Conservation (phyloP, 2,329 filamentous ascomycete species). For the Trichoderma breve region DNA sequence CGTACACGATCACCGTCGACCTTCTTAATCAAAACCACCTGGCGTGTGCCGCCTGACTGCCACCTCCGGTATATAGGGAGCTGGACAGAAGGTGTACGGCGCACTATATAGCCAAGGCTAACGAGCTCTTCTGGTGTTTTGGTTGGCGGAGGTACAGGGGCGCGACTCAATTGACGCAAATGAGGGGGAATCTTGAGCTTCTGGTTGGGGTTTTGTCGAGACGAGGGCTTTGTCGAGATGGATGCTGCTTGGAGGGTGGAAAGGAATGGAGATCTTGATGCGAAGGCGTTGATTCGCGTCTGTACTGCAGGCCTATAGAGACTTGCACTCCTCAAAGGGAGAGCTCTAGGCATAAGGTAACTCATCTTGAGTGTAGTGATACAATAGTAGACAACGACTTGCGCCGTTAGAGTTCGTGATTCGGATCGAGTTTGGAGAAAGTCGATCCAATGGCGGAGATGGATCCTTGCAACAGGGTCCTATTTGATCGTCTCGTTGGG, state of each 20-base stretch:
- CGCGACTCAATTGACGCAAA: conserved; percentile 27
- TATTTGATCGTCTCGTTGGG: background rate
- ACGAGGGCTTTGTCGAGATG: conserved; percentile 28
- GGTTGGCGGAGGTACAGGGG: conserved; percentile 31
- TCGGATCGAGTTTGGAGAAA: background rate
- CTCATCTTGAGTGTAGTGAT: conserved; percentile 27
- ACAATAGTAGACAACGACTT: background rate
- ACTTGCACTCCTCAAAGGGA: conserved; percentile 25
- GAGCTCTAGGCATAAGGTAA: conserved; percentile 26
- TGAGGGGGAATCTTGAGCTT: conserved; percentile 30
- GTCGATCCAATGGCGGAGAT: background rate
- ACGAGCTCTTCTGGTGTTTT: conserved; percentile 33
- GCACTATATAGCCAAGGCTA: conserved; percentile 62
- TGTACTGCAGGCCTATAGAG: conserved; percentile 17
- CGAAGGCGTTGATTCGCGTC: conserved; percentile 1
- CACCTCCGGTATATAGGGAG: conserved; percentile 73
- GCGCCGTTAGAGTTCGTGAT: conserved; percentile 1
- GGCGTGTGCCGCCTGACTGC: conserved; percentile 74
- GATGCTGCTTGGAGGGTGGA: conserved; percentile 23
- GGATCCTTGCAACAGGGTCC: background rate
- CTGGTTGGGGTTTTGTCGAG: conserved; percentile 28
- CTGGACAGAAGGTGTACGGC: conserved; percentile 67
- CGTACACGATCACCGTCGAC: conserved; percentile 68
- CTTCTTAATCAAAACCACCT: conserved; percentile 73
- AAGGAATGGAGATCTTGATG: conserved; percentile 23